Conservation (phyloP, 441 rosid species). For the Eruca vesicaria region DNA sequence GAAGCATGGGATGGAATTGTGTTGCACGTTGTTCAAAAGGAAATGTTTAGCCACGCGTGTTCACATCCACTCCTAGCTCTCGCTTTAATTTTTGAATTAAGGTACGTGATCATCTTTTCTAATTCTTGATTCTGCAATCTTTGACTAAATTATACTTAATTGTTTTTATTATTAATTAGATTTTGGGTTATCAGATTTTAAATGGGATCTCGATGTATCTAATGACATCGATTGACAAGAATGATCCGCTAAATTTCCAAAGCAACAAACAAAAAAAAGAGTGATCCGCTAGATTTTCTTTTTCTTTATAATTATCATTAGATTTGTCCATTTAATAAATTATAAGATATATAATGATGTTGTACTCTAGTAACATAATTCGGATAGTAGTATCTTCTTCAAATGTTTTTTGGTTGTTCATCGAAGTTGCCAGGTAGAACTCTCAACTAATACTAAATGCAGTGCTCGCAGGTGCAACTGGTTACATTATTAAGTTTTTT, state of each 20-base stretch:
- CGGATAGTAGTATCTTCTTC: slow-evolving; percentile 2
- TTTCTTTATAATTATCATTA: neutral
- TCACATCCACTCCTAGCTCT: slow-evolving; percentile 2
- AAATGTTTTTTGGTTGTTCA: neutral
- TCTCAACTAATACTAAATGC: neutral
- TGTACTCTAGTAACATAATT: neutral
- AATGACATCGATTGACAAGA: slow-evolving; percentile 21
- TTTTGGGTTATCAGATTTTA: neutral
- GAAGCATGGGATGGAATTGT: slow-evolving; percentile 7
- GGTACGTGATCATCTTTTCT: slow-evolving; percentile 15
- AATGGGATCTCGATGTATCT: slow-evolving; percentile 20
- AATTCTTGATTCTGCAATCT: slow-evolving; percentile 30
- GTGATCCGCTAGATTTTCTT: slow-evolving; percentile 8
- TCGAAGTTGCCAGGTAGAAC: neutral
- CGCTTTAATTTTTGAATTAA: slow-evolving; percentile 9
- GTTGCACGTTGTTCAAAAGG: slow-evolving; percentile 24
- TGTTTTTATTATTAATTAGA: slow-evolving; percentile 13
- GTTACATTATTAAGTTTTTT: no score
- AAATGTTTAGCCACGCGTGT: slow-evolving; percentile 3
- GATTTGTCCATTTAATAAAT: slow-evolving; percentile 7
- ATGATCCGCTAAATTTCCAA: slow-evolving; percentile 20
- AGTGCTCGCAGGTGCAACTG: no score
- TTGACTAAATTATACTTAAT: slow-evolving; percentile 27
- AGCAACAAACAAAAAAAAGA: no score
- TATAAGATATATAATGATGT: neutral